Conservation (phyloP, 371 early-diverging fungal species). For the Cladochytrium tenue region DNA sequence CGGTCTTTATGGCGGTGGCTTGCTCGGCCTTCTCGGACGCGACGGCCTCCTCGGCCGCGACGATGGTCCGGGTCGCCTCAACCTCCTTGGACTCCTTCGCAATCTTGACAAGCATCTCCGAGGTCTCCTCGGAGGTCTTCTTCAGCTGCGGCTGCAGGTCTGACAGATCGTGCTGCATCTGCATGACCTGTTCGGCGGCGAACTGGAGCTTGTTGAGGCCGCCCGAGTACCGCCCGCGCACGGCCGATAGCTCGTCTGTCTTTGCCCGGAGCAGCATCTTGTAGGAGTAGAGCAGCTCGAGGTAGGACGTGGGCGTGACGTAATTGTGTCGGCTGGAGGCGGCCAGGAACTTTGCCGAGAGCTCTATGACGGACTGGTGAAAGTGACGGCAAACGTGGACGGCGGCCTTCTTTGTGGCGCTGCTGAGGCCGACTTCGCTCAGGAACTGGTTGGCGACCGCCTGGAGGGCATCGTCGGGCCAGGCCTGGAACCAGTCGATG, state of each 20-base stretch:
- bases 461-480: conserved; percentile 62
- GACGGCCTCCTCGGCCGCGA: conserved; percentile 56
- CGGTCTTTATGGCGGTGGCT: conserved; percentile 53
- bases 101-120: conserved; percentile 54
- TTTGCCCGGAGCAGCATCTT: conserved; percentile 42
- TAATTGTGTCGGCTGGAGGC: conserved; percentile 52
- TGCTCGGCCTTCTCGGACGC: conserved; percentile 53
- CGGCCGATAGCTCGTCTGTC: conserved; percentile 43
- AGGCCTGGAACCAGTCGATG: conserved; percentile 64
- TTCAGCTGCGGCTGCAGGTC: conserved; percentile 56
- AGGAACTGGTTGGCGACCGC: conserved; percentile 58
- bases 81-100: conserved; percentile 59
- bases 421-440: conserved; percentile 40
- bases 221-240: conserved; percentile 48
- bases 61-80: conserved; percentile 50
- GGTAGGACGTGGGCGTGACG: conserved; percentile 57
- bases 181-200: conserved; percentile 54
- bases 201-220: conserved; percentile 57
- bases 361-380: conserved; percentile 48
- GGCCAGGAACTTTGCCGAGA: conserved; percentile 44
- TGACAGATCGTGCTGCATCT: conserved; percentile 54
- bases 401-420: conserved; percentile 27
- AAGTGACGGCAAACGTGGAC: conserved; percentile 54
- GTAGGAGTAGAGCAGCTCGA: conserved; percentile 53
- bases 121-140: conserved; percentile 57